These are phyloP conservation scores for Calonectria pseudoreteaudii DNA, from an alignment of 2,329 filamentous ascomycete species.

Conservation along the genomic window DNA sequence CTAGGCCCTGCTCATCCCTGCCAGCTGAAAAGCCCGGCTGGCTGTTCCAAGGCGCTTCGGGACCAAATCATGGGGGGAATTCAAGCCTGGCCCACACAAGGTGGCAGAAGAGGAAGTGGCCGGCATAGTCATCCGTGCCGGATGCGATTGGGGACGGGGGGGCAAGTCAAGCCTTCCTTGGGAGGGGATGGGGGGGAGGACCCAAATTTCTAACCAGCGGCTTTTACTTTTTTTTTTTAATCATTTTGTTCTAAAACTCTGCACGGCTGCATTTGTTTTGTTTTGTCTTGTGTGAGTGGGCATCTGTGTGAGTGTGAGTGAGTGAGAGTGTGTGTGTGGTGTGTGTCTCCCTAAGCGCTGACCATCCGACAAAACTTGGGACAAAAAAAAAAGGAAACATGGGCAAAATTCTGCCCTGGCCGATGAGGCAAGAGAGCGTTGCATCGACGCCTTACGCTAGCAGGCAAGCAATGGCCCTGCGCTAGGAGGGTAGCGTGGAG, in stretches of 20 bases:
- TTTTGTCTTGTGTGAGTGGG: background rate
- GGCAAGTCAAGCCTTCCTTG: too few relatives aligned
- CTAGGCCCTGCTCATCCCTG: background rate
- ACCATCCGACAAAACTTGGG: background rate
- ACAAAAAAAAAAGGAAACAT: background rate
- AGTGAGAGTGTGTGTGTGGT: background rate
- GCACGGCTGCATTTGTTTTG: background rate
- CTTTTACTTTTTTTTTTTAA: too few relatives aligned
- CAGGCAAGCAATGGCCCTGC: background rate
- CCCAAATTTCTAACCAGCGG: too few relatives aligned
- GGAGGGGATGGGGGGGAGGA: too few relatives aligned
- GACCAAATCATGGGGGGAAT: background rate
- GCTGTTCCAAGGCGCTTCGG: background rate
- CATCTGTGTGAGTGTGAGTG: background rate
- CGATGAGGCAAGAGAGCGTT: background rate
- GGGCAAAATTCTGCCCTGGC: background rate
- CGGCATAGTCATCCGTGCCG: background rate
- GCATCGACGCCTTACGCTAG: conserved; percentile 5
- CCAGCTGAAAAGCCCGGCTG: conserved; percentile 11
- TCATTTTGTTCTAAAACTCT: background rate
- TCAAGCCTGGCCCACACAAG: background rate
- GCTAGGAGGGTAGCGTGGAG: background rate
- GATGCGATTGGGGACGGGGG: background rate
- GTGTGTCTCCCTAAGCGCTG: background rate
- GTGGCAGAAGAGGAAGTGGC: background rate